Conservation (phyloP, 306 rosid species). For the Medicago ruthenica region DNA sequence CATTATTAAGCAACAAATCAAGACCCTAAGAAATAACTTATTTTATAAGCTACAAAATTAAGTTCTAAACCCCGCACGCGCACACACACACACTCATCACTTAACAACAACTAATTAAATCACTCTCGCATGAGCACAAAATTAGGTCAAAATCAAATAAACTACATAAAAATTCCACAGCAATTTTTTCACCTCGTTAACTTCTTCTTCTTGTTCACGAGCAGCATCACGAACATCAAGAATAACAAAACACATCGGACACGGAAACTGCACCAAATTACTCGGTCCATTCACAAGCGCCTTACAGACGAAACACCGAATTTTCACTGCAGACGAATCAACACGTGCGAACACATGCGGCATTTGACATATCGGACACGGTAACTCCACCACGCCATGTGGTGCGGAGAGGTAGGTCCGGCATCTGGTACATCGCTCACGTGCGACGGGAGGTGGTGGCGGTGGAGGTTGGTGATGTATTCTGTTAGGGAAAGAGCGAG, state of each 20-base stretch:
- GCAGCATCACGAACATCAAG: conserved; percentile 58
- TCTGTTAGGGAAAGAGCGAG: background rate
- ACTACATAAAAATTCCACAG: no score
- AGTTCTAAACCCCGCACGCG: no score
- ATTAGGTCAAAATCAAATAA: no score
- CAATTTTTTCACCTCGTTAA: conserved; percentile 40
- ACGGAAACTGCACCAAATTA: conserved; percentile 63
- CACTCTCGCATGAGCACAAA: no score
- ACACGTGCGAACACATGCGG: conserved; percentile 62
- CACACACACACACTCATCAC: no score
- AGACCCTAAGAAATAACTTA: no score
- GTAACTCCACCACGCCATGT: conserved; percentile 63
- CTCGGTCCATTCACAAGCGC: conserved; percentile 72
- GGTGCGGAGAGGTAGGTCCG: conserved; percentile 54
- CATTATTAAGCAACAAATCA: no score
- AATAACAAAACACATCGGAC: conserved; percentile 76
- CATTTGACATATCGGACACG: conserved; percentile 70
- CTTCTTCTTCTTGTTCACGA: conserved; percentile 29
- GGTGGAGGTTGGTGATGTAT: conserved; percentile 2
- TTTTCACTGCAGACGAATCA: background rate
- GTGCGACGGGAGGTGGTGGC: conserved; percentile 39
- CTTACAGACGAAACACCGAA: conserved; percentile 76
- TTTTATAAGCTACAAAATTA: no score
- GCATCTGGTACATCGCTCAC: conserved; percentile 71
- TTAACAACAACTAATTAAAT: no score